phyloP scores from a whole-genome alignment of 176 grass and related monocot genomes.

The Saccharum officinarum region DNA sequence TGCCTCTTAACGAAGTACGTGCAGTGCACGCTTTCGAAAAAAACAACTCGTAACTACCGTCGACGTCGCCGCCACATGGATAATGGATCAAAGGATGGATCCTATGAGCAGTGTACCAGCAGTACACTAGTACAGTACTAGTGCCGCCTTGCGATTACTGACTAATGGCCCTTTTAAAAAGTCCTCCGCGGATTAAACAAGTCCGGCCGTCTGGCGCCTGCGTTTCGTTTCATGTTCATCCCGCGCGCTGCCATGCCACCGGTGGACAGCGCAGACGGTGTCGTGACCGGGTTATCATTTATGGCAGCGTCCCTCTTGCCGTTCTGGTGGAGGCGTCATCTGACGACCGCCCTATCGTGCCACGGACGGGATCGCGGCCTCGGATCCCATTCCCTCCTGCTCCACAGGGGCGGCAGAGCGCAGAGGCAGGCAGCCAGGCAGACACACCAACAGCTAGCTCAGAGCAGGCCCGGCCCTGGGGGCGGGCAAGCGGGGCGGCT shows the following conservation, averaged over 20 bases:
- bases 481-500: too few species aligned
- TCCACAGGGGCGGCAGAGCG: too few species aligned
- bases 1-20: too few species aligned
- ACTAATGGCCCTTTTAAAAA: too few species aligned
- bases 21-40: too few species aligned
- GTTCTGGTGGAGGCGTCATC: background rate
- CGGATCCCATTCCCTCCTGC: background rate
- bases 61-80: conserved; percentile 19
- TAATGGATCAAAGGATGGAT: background rate
- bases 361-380: background rate
- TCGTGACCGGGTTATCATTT: background rate
- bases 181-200: too few species aligned
- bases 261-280: conserved; percentile 3
- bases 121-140: background rate
- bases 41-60: background rate
- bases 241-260: too few species aligned
- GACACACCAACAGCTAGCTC: background rate
- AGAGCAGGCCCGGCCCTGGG: too few species aligned
- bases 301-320: background rate
- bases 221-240: too few species aligned
- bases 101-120: background rate
- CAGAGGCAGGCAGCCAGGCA: background rate
- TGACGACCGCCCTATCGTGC: background rate
- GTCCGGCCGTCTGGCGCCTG: too few species aligned
- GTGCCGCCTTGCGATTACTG: background rate